Percentiles rank a stretch among this genome's conserved stretches.
Conservation (phyloP, 352 stramenopile species). For the Thraustotheca clavata region DNA sequence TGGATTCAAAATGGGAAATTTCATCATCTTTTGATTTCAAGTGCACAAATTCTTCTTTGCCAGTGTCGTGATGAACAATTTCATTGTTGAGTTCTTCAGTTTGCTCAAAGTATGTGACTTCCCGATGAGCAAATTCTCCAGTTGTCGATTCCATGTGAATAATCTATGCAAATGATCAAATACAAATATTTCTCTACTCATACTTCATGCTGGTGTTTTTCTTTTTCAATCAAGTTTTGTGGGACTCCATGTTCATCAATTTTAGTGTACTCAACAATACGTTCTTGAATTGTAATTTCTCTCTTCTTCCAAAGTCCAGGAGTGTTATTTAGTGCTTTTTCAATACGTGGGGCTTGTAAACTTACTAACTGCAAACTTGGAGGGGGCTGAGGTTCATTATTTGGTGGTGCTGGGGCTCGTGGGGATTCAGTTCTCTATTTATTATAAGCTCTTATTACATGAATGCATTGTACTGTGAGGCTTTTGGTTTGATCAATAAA, state of each 20-base stretch:
- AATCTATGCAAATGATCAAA: slow-evolving; percentile 1
- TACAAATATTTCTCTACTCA: neutral
- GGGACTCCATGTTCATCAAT: slow-evolving; percentile 69
- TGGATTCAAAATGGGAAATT: slow-evolving; percentile 76
- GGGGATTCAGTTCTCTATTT: neutral
- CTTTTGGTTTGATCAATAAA: slow-evolving; percentile 34
- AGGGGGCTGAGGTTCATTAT: neutral
- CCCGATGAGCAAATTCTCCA: slow-evolving; percentile 71
- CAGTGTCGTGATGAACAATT: slow-evolving; percentile 68
- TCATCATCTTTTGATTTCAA: slow-evolving; percentile 77
- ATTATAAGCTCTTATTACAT: neutral
- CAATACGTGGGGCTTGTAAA: too few species aligned
- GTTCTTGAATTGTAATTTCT: slow-evolving; percentile 79
- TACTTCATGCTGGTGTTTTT: slow-evolving; percentile 77
- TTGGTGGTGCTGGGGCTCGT: neutral
- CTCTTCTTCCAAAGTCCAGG: slow-evolving; percentile 81
- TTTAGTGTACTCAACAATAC: slow-evolving; percentile 83
- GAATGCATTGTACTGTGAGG: neutral
- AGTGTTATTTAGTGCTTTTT: too few species aligned
- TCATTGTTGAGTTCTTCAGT: slow-evolving; percentile 78
- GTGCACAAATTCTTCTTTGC: slow-evolving; percentile 74
- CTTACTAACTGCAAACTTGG: neutral
- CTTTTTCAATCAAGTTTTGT: slow-evolving; percentile 72
- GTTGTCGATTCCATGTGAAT: slow-evolving; percentile 76
- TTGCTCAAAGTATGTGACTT: slow-evolving; percentile 81